These are phyloP conservation scores for Aspergillus carbonarius DNA, from an alignment of 2,329 filamentous ascomycete species.

Conservation along the genomic window DNA sequence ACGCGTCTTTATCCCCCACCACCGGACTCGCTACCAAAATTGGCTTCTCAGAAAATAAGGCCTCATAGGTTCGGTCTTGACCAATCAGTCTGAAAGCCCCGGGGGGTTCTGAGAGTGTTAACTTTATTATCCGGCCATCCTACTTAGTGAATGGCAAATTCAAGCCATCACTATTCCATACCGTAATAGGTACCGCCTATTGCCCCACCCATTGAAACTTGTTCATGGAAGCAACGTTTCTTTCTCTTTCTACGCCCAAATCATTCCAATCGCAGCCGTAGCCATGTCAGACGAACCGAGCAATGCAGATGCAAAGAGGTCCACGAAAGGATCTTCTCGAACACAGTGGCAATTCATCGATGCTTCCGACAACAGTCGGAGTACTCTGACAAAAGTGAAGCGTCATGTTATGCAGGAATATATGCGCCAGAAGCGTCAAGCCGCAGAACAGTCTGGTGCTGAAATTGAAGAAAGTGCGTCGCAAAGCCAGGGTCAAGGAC, in stretches of 20 bases:
- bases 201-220: background rate
- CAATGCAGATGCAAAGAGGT: background rate
- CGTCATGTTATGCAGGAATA: slow-evolving; percentile 47
- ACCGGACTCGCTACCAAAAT: background rate
- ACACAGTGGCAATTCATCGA: slow-evolving; percentile 44
- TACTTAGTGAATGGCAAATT: background rate
- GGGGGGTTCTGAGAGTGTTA: background rate
- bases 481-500: background rate
- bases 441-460: slow-evolving; percentile 14
- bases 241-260: background rate
- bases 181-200: background rate
- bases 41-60: background rate
- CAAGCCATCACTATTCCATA: background rate
- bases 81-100: no score
- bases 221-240: no score
- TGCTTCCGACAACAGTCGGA: slow-evolving; percentile 35
- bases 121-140: background rate
- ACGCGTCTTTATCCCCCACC: background rate
- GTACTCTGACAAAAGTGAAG: slow-evolving; percentile 42
- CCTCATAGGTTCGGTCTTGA: no score
- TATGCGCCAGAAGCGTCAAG: slow-evolving; percentile 37
- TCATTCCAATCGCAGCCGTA: background rate
- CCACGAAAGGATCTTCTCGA: slow-evolving; percentile 12
- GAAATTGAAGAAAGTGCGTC: slow-evolving; percentile 8
- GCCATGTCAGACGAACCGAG: slow-evolving; percentile 19